Evolutionary conservation across 2,329 filamentous ascomycete species (phyloP).

Genomic region (Verruconis gallopava): DNA sequence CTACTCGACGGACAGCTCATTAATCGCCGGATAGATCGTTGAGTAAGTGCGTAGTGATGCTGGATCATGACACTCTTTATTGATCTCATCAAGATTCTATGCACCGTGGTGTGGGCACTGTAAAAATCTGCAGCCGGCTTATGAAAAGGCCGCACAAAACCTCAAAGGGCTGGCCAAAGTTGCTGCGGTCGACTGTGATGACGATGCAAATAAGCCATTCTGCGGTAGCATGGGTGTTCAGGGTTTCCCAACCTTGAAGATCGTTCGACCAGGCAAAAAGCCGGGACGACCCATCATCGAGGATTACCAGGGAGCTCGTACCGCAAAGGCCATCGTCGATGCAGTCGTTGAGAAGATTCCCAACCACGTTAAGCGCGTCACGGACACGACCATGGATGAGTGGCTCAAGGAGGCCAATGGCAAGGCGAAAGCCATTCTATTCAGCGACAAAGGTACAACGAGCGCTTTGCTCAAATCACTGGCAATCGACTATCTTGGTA

Average conservation of each 20-base stretch:
- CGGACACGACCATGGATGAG: slow-evolving; percentile 62
- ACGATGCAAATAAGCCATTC: slow-evolving; percentile 78
- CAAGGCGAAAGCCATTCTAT: slow-evolving; percentile 73
- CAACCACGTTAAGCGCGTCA: slow-evolving; percentile 74
- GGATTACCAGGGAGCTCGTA: slow-evolving; percentile 77
- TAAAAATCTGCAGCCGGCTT: slow-evolving; percentile 87
- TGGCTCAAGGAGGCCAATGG: slow-evolving; percentile 59
- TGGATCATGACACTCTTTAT: slow-evolving; percentile 30
- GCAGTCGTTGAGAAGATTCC: slow-evolving; percentile 77
- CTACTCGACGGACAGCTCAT: slow-evolving; percentile 8
- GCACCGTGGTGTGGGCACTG: slow-evolving; percentile 98
- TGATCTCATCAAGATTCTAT: slow-evolving; percentile 63
- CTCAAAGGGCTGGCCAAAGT: slow-evolving; percentile 90
- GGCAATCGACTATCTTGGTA: slow-evolving; percentile 80
- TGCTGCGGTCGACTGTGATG: slow-evolving; percentile 88
- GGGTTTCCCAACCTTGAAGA: slow-evolving; percentile 94
- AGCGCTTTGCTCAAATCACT: slow-evolving; percentile 71
- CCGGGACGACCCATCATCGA: slow-evolving; percentile 64
- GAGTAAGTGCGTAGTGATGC: slow-evolving; percentile 21
- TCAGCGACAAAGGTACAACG: slow-evolving; percentile 84
- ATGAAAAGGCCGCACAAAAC: slow-evolving; percentile 83
- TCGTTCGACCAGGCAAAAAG: slow-evolving; percentile 75
- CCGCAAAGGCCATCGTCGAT: slow-evolving; percentile 77
- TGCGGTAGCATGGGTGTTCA: slow-evolving; percentile 78
- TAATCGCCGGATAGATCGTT: slow-evolving; percentile 20